phyloP scores from a whole-genome alignment of 768 basidiomycete genomes.

The Pleurotus tuoliensis region DNA sequence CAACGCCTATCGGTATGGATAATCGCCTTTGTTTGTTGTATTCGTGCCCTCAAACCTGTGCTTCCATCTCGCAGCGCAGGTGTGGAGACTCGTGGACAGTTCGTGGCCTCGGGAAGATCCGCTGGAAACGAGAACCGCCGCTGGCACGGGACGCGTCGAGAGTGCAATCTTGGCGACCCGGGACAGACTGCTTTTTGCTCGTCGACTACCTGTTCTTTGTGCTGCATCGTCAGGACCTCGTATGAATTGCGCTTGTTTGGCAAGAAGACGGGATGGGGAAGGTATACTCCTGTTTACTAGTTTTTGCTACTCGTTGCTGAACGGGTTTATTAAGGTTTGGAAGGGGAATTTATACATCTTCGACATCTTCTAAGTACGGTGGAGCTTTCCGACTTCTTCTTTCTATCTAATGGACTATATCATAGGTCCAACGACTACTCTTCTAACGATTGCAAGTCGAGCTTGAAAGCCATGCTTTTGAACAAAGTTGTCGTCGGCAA shows the following conservation, averaged over 20 bases:
- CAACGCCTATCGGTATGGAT: constrained; percentile 54
- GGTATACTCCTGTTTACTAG: constrained; percentile 28
- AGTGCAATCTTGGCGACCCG: constrained; percentile 62
- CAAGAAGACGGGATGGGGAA: constrained; percentile 72
- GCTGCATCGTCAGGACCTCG: constrained; percentile 60
- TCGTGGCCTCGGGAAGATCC: constrained; percentile 47
- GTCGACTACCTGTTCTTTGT: constrained; percentile 57
- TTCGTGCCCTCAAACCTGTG: background rate
- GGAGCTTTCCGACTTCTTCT: constrained; percentile 11
- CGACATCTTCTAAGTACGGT: constrained; percentile 67
- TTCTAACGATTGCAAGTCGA: constrained; percentile 49
- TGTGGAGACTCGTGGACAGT: constrained; percentile 61
- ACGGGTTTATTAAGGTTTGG: constrained; percentile 44
- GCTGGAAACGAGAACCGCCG: constrained; percentile 70
- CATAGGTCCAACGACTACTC: constrained; percentile 68
- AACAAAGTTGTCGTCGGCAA: constrained; percentile 74
- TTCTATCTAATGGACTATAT: background rate
- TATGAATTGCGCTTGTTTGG: constrained; percentile 61
- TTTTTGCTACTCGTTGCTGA: background rate
- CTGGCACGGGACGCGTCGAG: constrained; percentile 70
- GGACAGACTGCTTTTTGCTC: constrained; percentile 53
- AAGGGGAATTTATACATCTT: constrained; percentile 68
- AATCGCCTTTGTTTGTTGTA: background rate
- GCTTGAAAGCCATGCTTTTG: constrained; percentile 61
- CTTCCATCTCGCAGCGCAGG: constrained; percentile 31